Evolutionary conservation across 2,329 filamentous ascomycete species (phyloP), one percentile per base, ranked within the genome.

Genomic region (Cladophialophora immunda): DNA sequence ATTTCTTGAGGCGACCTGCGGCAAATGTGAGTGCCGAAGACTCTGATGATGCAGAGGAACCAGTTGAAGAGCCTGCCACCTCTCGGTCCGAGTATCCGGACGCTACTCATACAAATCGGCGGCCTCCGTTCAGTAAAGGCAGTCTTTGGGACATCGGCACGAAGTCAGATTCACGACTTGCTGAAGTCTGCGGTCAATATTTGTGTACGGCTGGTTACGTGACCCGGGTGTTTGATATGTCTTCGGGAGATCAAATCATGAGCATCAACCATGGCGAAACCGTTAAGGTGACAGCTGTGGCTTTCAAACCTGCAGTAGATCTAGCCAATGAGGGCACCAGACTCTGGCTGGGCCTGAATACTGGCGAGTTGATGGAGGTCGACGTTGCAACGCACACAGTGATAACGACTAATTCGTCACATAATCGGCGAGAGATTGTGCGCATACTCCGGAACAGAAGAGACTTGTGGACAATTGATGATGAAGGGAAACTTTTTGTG

Each of bases 381-480:
- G 94, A 99, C 76, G 87, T 98, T 62, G 81, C 84, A 1, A 89
- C 89, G 0, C 90, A 94, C 75, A 87, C 85, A 38, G 84, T 97
- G 54, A 83, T 92, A 15, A 83, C 86, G 30, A 90, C 86, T 19
- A 92, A 91, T 73, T 81, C 86, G 58, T 91, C 92, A 1, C 95
- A 98, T 74, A 88, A 89, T 7, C 88, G 92, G 50, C 86, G 89
- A 68, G 92, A 97, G 72, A 86, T 99, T 58, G 87, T 92, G 70
- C 92, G 89, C 73, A 97, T 99, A 50, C 91, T 92, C 75, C 89
- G 95, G 45, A 91, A 96, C 77, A 90, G 88, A 69, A 92, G 93
- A 71, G 92, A 97, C 74, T 87, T 99, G 77, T 99, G 95, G 95
- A 94, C 94, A 0, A 78, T 99, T 56, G 95, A 98, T 76, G 94